A percentile compares a stretch with the other conserved stretches of the same genome.
phyloP scores from a whole-genome alignment of 768 basidiomycete genomes.

The Termitomyces sp. region DNA sequence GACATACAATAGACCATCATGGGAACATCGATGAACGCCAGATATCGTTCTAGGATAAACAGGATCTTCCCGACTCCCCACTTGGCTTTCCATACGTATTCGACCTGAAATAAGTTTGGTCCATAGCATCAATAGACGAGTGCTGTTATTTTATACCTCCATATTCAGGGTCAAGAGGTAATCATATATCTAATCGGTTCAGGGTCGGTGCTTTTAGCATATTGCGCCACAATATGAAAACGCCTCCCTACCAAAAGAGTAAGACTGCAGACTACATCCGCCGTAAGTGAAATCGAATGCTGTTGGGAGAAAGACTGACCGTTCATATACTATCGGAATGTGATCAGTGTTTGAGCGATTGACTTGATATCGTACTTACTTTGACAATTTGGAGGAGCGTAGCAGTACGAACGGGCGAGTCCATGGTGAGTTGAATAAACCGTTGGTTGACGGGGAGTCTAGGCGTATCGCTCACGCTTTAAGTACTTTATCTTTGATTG shows the following conservation, averaged over 20 bases:
- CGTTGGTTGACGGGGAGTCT: neutral
- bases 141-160: neutral
- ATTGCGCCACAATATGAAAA: neutral
- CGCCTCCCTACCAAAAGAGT: neutral
- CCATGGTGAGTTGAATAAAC: neutral
- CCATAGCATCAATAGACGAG: neutral
- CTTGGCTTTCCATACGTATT: slow-evolving; percentile 18
- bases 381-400: neutral
- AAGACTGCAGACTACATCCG: slow-evolving; percentile 3
- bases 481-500: neutral
- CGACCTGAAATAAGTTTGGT: slow-evolving; percentile 5
- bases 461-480: neutral
- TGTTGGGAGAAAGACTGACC: neutral
- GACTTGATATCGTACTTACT: neutral
- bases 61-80: slow-evolving; percentile 20
- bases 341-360: neutral
- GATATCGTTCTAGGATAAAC: slow-evolving; percentile 19
- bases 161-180: slow-evolving; percentile 3
- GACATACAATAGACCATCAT: slow-evolving; percentile 14
- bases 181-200: neutral
- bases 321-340: neutral
- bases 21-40: slow-evolving; percentile 19
- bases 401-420: neutral
- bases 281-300: neutral
- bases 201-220: neutral